Evolutionary conservation across 2,329 filamentous ascomycete genomes (phyloP), one percentile per base, ranked within the genome.

Genomic region (Hymenoscyphus linearis): DNA sequence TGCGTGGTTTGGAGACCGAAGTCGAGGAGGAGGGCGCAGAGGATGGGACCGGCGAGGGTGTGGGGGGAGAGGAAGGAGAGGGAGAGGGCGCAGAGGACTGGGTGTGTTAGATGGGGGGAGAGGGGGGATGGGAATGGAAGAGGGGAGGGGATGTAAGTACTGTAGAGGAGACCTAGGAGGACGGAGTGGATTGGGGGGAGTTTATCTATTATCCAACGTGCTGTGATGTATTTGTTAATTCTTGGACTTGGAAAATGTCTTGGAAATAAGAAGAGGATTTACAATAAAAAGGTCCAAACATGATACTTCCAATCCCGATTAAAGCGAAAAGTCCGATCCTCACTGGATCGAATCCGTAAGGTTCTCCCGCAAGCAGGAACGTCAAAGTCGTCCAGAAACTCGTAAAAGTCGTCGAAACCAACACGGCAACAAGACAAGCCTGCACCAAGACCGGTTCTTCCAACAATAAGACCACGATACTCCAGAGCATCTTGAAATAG

Each of bases 251-350:
- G 27, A 35, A 37, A 55, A 34, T 31, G 9, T 6, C 12, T 14
- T 52, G 1, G 22, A 13, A 35, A 1, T 13, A 14, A 10, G 14
- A 50, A 36, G 16, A 18, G 12, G 14, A 35, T 52, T 14, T 44
- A 62, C 60, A 88, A 72, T 89, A 92, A 14, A 91, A 63, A 0
- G 91, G 91, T 0, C 84, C 86, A 9, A 85, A 74, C 22, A 84
- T 71, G 73, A 95, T 90, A 12, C 85, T 83, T 0, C 80, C 83
- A 13, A 95, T 84, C 1, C 89, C 90, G 57, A 93, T 89, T 3
- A 96, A 77, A 0, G 89, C 88, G 72, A 95, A 95, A 4, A 95
- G 78, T 0, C 90, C 90, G 56, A 95, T 92, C 3, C 81, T 79
- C 0, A 91, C 72, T 0, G 88, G 84, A 0, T 80, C 76, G 71